These are phyloP conservation scores for Nicotiana knightiana DNA, from an alignment of 257 asterid genomes.

Conservation along the genomic window DNA sequence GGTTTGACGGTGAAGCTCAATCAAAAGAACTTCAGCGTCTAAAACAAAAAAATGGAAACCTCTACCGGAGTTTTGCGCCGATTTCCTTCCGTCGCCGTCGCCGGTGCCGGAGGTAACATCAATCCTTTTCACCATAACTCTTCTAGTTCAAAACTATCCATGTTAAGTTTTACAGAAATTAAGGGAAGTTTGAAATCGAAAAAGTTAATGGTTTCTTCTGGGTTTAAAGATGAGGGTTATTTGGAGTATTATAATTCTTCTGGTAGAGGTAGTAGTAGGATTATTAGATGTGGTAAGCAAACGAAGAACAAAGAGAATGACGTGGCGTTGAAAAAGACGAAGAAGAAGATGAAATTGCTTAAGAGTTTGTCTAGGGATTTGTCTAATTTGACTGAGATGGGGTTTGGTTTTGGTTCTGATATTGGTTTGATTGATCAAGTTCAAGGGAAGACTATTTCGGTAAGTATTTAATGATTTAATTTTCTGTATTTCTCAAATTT, in stretches of 20 bases:
- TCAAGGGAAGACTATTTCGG: slow-evolving; percentile 49
- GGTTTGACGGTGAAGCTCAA: neutral
- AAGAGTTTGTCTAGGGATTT: slow-evolving; percentile 53
- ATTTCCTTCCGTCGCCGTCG: neutral
- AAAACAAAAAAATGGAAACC: neutral
- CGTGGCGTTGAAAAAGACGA: slow-evolving; percentile 36
- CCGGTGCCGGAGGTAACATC: neutral
- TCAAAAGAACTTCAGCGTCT: neutral
- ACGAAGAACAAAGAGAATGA: slow-evolving; percentile 25
- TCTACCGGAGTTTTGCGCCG: neutral
- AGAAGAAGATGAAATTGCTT: slow-evolving; percentile 58
- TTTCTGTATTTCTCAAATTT: neutral
- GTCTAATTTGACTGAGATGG: slow-evolving; percentile 37
- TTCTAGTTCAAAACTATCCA: neutral
- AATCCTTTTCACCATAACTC: neutral
- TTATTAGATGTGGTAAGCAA: slow-evolving; percentile 14
- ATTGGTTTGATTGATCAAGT: slow-evolving; percentile 34
- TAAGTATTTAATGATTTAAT: slow-evolving; percentile 18
- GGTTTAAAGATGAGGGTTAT: slow-evolving; percentile 44
- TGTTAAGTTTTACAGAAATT: neutral
- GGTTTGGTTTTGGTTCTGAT: slow-evolving; percentile 36
- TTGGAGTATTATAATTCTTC: slow-evolving; percentile 42
- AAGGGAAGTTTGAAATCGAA: neutral
- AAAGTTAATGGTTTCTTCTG: slow-evolving; percentile 7
- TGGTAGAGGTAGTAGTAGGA: slow-evolving; percentile 12